Evolutionary conservation across 2,329 filamentous ascomycete genomes (phyloP), one percentile per base, ranked within the genome.

Genomic region (Huntiella omanensis): DNA sequence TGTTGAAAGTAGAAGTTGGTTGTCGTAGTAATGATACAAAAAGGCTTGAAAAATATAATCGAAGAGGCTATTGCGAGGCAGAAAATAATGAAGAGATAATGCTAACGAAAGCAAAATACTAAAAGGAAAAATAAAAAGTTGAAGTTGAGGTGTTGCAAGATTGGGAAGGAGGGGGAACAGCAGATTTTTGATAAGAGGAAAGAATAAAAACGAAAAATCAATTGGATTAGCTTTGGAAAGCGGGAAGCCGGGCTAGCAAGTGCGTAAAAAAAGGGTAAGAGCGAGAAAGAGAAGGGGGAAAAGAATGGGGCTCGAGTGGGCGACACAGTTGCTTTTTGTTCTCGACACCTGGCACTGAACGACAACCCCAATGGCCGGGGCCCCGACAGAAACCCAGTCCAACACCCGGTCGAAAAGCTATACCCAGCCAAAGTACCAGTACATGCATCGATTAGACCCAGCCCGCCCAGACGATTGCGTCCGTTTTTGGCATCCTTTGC

Each of bases 141-240:
- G 15, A 12, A 12, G 10, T 4, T 33, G 16, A 28, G 15, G 12
- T 11, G 35, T 8, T 17, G 16, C 28, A 28, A 32, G 5, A 41
- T 28, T 33, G 17, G 40, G 15, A 19, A 40, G 22, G 22, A 40
- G 15, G 19, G 33, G 22, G 28, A 41, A 17, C 35, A 38, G 16
- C 13, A 38, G 35, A 13, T 8, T 13, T 38, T 38, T 8, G 35
- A 41, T 41, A 13, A 13, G 40, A 13, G 13, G 15, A 22, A 17
- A 45, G 40, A 41, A 41, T 40, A 34, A 36, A 35, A 40, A 40
- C 7, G 10, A 45, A 44, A 35, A 44, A 44, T 38, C 40, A 39
- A 43, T 40, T 40, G 16, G 40, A 37, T 39, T 35, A 46, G 8
- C 10, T 39, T 15, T 15, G 15, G 37, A 15, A 19, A 39, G 37